phyloP scores from a whole-genome alignment of 352 stramenopile genomes.

The Phytophthora macrochlamydospora region DNA sequence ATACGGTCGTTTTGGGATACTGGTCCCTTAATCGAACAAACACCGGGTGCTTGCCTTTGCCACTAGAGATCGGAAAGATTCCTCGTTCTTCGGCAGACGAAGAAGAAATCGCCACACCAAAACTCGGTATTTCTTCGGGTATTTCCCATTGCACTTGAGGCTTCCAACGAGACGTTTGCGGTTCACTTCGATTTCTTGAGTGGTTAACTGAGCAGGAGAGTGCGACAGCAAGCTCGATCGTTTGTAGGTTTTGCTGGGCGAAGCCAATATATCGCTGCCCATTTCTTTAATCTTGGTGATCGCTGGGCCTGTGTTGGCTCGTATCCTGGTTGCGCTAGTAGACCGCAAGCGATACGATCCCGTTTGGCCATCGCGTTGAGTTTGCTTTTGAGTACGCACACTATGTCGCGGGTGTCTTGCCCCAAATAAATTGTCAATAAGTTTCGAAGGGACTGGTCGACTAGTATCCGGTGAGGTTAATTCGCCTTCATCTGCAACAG shows the following conservation, averaged over 20 bases:
- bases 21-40: slow-evolving; percentile 72
- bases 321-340: slow-evolving; percentile 17
- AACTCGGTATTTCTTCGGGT: slow-evolving; percentile 83
- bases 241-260: slow-evolving; percentile 15
- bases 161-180: slow-evolving; percentile 63
- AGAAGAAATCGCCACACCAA: slow-evolving; percentile 88
- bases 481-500: slow-evolving; percentile 7
- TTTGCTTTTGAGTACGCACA: slow-evolving; percentile 15
- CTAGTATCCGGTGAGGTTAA: slow-evolving; percentile 14
- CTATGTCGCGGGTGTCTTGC: slow-evolving; percentile 27
- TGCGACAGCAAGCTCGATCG: slow-evolving; percentile 18
- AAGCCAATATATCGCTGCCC: slow-evolving; percentile 4
- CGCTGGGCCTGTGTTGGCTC: slow-evolving; percentile 7
- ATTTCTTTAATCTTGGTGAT: slow-evolving; percentile 16
- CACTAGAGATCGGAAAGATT: slow-evolving; percentile 74
- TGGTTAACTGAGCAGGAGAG: slow-evolving; percentile 22
- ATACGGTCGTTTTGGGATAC: slow-evolving; percentile 81
- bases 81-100: slow-evolving; percentile 82
- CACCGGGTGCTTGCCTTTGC: slow-evolving; percentile 72
- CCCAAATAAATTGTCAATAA: slow-evolving; percentile 80
- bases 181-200: slow-evolving; percentile 64
- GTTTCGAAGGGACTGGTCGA: slow-evolving; percentile 61
- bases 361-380: slow-evolving; percentile 2
- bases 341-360: slow-evolving; percentile 7
- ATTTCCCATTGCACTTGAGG: slow-evolving; percentile 74